Evolutionary conservation across 768 basidiomycete genomes (phyloP).

Genomic region (Arthromyces matolae): DNA sequence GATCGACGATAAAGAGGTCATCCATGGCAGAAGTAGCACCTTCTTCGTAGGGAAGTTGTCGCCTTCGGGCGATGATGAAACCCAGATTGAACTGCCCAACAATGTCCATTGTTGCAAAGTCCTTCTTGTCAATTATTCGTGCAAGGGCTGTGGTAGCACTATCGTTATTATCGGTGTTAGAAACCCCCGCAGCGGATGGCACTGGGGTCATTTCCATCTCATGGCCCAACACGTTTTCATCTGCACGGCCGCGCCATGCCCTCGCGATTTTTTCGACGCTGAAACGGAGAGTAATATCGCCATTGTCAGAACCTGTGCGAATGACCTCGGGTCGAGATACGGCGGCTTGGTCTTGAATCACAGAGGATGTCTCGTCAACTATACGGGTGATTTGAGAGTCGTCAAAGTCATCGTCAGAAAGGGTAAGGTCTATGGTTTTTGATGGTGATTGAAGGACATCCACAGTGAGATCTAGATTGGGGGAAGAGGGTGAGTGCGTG

Average conservation of each 20-base stretch:
- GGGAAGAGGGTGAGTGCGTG: slow-evolving; percentile 16
- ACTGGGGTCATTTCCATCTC: slow-evolving; percentile 14
- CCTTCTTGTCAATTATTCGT: slow-evolving; percentile 80
- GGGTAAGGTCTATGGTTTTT: slow-evolving; percentile 17
- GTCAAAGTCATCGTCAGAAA: slow-evolving; percentile 19
- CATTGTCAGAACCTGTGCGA: slow-evolving; percentile 19
- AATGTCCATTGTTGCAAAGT: slow-evolving; percentile 81
- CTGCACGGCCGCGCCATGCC: slow-evolving; percentile 17
- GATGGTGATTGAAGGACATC: slow-evolving; percentile 1
- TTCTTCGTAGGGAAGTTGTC: slow-evolving; percentile 22
- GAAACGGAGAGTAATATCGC: slow-evolving; percentile 30
- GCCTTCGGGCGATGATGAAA: slow-evolving; percentile 82
- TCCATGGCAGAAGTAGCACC: slow-evolving; percentile 42
- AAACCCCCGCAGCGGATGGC: slow-evolving; percentile 36
- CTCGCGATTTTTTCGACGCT: slow-evolving; percentile 28
- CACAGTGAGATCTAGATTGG: slow-evolving; percentile 17
- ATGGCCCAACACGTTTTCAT: background rate
- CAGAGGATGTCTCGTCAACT: slow-evolving; percentile 14
- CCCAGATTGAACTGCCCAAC: slow-evolving; percentile 95
- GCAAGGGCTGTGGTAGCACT: slow-evolving; percentile 65
- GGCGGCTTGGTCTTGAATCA: slow-evolving; percentile 15
- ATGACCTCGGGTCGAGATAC: slow-evolving; percentile 39
- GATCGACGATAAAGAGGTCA: slow-evolving; percentile 95
- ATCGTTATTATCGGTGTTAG: slow-evolving; percentile 45
- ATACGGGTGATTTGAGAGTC: slow-evolving; percentile 16